Evolutionary conservation across 768 basidiomycete genomes (phyloP), one percentile per base, ranked within the genome.

Genomic region (Lentinula edodes): DNA sequence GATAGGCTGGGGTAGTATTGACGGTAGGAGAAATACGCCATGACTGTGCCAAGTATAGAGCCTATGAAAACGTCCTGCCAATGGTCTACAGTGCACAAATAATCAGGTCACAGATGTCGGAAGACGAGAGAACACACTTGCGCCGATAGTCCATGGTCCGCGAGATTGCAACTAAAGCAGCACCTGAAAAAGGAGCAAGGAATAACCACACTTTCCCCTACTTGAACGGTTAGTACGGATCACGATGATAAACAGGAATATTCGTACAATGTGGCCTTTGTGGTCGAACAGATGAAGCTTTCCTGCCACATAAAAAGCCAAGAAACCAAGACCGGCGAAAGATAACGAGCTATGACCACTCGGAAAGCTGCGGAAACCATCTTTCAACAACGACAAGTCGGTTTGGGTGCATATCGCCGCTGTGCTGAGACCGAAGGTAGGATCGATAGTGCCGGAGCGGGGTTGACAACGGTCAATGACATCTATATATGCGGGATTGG

Each of bases 61-160:
- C 95, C 95, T 2, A 90, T 84, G 8, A 93, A 68, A 46, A 97
- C 90, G 66, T 99, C 96, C 5, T 93, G 86, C 90, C 92, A 95
- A 71, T 96, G 93, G 72, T 96, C 91, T 93, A 35, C n/a, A 1
- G 46, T 45, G 12, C 16, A 45, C 6, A 54, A 12, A 6, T 7
- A 23, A 18, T 54, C 4, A 23, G 13, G n/a, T 38, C 34, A 5
- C 20, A 12, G 2, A 28, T 41, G 7, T 39, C 7, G 18, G 8
- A 35, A 32, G 51, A 5, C 12, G 53, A 20, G 2, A 41, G 0
- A 23, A 18, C 3, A 35, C 15, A 45, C 55, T 56, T 67, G 91
- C 90, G 93, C 61, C 94, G 83, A 66, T 89, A 89, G 73, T 96
- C 95, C 90, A 95, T 95, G 2, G 91, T 95, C 18, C 95, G 85